These are phyloP conservation scores for Dendrobium nobile DNA, from an alignment of 106 monocot species.

Conservation along the genomic window DNA sequence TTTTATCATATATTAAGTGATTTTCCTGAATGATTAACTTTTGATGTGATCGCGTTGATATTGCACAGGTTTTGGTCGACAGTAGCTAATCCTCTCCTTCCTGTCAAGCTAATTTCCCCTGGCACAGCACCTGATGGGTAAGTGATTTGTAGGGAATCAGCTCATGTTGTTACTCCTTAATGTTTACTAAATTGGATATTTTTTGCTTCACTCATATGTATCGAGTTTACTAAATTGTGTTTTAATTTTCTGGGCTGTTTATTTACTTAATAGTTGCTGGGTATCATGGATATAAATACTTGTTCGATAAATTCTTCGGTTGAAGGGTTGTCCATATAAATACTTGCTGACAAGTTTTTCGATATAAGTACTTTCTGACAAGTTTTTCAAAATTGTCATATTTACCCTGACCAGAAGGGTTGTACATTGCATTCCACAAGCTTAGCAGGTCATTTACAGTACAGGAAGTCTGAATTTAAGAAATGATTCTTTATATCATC, in stretches of 20 bases:
- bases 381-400: neutral
- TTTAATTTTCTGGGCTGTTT: no score
- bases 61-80: conserved; percentile 63
- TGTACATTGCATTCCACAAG: neutral
- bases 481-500: neutral
- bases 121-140: conserved; percentile 43
- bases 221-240: no score
- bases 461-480: neutral
- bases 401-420: neutral
- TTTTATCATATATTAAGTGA: neutral
- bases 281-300: neutral
- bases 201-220: neutral
- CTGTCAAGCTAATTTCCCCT: conserved; percentile 35
- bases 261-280: neutral
- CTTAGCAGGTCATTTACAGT: neutral
- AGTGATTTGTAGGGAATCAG: conserved; percentile 3
- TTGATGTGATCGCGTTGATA: neutral
- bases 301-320: neutral
- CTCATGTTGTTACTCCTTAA: neutral
- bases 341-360: neutral
- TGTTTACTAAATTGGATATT: neutral
- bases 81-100: conserved; percentile 36
- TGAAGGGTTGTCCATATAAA: no score
- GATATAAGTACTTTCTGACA: neutral
- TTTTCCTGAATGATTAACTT: neutral